Conservation (phyloP, 805 yeast genomes). For the Metschnikowia vanudenii region DNA sequence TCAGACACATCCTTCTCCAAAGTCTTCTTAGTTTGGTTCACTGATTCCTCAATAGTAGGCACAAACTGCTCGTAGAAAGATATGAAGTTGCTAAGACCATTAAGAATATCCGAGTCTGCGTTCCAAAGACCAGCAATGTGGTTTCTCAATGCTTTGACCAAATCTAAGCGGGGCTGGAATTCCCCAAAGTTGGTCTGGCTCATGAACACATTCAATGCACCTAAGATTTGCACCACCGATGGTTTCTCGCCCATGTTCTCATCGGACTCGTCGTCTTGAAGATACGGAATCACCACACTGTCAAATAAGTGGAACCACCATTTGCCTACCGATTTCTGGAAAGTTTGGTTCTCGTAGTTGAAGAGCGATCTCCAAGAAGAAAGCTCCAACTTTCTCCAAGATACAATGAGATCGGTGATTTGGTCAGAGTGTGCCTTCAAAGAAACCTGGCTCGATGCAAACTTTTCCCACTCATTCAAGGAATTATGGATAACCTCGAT, state of each 20-base stretch:
- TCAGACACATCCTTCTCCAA: slow-evolving; percentile 82
- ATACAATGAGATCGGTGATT: slow-evolving; percentile 67
- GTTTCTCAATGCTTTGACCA: slow-evolving; percentile 61
- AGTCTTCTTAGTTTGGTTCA: slow-evolving; percentile 47
- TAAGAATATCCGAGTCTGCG: slow-evolving; percentile 20
- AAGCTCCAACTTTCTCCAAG: slow-evolving; percentile 89
- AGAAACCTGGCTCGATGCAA: slow-evolving; percentile 77
- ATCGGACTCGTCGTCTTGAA: slow-evolving; percentile 20
- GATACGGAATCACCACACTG: slow-evolving; percentile 56
- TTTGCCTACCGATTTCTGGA: slow-evolving; percentile 55
- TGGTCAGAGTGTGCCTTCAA: slow-evolving; percentile 53
- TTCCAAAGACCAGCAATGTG: slow-evolving; percentile 40
- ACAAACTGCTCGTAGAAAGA: slow-evolving; percentile 67
- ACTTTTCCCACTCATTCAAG: slow-evolving; percentile 90
- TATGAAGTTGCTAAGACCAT: slow-evolving; percentile 56
- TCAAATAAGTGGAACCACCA: slow-evolving; percentile 96
- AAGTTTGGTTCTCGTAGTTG: slow-evolving; percentile 53
- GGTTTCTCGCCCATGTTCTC: slow-evolving; percentile 31
- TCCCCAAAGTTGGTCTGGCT: slow-evolving; percentile 80
- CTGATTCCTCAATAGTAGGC: slow-evolving; percentile 44
- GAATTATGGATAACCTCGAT: slow-evolving; percentile 82
- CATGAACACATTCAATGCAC: slow-evolving; percentile 72
- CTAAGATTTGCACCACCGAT: slow-evolving; percentile 28
- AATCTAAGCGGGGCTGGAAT: slow-evolving; percentile 52
- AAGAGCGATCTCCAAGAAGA: slow-evolving; percentile 82